Evolutionary conservation across 2,329 filamentous ascomycete genomes (phyloP), one percentile per base, ranked within the genome.

Genomic region (Scytalidium lignicola): DNA sequence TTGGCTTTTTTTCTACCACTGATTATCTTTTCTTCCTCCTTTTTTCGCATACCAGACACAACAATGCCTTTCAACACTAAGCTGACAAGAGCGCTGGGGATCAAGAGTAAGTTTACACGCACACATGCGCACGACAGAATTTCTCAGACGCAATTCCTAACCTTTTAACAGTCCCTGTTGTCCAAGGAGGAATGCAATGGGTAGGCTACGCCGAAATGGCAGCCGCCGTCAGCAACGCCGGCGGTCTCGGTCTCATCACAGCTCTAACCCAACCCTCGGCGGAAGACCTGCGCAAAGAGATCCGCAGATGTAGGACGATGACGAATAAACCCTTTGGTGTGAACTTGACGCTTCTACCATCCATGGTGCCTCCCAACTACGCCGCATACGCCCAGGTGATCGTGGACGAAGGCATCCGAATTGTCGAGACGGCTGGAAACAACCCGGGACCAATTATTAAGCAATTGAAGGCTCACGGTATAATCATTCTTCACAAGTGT

Each of bases 401-500:
- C 64, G 91, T 99, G 64, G 91, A 96, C 65, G 91, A 96, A 73
- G 91, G 90, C 50, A 78, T 97, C 70, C 82, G 80, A 56, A 85
- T 97, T 53, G 92, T 97, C 59, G 93, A 97, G 73, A 96, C 90
- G 2, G 90, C 90, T 1, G 90, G 90, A 47, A 95, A 95, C 74
- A 85, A 78, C 61, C 93, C 93, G 0, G 93, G 90, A 1, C 90
- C 91, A 3, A 85, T 99, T 55, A 97, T 99, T 68, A 76, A 81
- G 65, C 82, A 90, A 74, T 79, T 99, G 48, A 99, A 97, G 74
- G 79, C 79, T 53, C 87, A 85, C 5, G 83, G 82, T 49, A 80
- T 81, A 62, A 92, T 80, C 49, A 83, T 99, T 60, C 74, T 99
- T 49, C 93, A 99, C 80, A 99, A 99, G 74, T 97, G 93, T 76